These are phyloP conservation scores for Mortierella sp. DNA, from an alignment of 371 early-diverging fungal genomes.

Conservation along the genomic window DNA sequence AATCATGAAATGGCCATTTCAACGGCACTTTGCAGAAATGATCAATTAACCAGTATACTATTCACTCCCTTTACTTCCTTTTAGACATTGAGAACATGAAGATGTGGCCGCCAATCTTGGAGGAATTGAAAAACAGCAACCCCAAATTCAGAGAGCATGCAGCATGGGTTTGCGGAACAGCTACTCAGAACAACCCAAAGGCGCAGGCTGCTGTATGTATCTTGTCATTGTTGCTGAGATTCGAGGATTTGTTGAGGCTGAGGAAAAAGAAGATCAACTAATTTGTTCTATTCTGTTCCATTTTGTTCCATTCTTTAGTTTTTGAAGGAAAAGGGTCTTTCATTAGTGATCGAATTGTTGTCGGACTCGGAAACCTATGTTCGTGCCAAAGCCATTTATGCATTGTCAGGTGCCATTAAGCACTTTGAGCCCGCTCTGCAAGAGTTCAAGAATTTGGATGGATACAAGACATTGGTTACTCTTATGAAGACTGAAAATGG, in stretches of 20 bases:
- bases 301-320: constrained; percentile 63
- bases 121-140: constrained; percentile 65
- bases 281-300: constrained; percentile 13
- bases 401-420: constrained; percentile 82
- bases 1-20: no score
- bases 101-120: constrained; percentile 87
- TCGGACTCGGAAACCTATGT: constrained; percentile 68
- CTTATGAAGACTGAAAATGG: constrained; percentile 62
- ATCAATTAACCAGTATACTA: neutral
- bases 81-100: constrained; percentile 87
- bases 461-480: constrained; percentile 62
- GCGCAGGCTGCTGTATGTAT: constrained; percentile 80
- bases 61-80: neutral
- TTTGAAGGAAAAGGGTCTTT: constrained; percentile 69
- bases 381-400: constrained; percentile 82
- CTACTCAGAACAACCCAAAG: constrained; percentile 92
- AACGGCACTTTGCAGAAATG: no score
- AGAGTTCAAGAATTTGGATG: constrained; percentile 68
- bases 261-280: neutral
- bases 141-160: constrained; percentile 77
- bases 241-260: neutral
- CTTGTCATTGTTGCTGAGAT: constrained; percentile 13
- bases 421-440: constrained; percentile 73
- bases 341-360: constrained; percentile 67
- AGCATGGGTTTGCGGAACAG: constrained; percentile 94